These are phyloP conservation scores for Lobosporangium transversale DNA, from an alignment of 192 early-diverging fungal genomes.

Conservation along the genomic window DNA sequence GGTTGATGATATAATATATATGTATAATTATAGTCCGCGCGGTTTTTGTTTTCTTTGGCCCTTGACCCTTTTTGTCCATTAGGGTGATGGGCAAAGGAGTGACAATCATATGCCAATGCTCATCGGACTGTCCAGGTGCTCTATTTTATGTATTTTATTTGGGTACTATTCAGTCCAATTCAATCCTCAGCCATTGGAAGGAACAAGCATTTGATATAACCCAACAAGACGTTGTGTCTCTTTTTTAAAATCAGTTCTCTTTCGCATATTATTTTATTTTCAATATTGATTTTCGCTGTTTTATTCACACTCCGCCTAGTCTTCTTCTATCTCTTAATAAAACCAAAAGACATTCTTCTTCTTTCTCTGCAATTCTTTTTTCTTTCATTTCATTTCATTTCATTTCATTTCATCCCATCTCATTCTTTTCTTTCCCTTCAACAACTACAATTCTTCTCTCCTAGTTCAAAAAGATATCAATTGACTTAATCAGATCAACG, in stretches of 20 bases:
- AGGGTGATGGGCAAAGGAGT: no score
- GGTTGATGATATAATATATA: no score
- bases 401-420: no score
- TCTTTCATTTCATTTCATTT: not conserved
- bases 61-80: no score
- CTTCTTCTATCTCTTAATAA: slow-evolving; percentile 3
- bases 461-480: no score
- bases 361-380: not conserved
- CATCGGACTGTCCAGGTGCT: no score
- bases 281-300: not conserved
- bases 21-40: no score
- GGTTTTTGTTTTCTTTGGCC: not conserved
- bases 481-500: no score
- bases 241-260: not conserved
- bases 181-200: slow-evolving; percentile 3
- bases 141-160: not conserved
- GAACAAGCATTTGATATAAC: no score
- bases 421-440: no score
- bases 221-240: no score
- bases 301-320: not conserved
- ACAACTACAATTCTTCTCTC: no score
- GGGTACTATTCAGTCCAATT: not conserved
- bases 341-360: not conserved
- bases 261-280: not conserved
- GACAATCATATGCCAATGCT: slow-evolving; percentile 46